Conservation (phyloP, 1,284 basidiomycete species). For the Cryptococcus wingfieldii region DNA sequence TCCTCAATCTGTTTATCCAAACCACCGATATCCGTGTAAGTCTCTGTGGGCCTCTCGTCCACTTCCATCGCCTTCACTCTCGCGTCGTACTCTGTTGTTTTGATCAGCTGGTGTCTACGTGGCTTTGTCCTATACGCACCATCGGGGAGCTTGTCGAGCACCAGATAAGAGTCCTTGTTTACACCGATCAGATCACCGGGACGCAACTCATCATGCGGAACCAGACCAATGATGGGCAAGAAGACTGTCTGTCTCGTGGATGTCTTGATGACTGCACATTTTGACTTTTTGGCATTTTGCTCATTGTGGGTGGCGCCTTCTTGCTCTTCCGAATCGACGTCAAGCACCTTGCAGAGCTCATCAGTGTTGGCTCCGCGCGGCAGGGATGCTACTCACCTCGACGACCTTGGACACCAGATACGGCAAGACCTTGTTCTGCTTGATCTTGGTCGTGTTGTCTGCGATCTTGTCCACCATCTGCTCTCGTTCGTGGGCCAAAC, state of each 20-base stretch:
- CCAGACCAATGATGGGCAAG: slow-evolving; percentile 94
- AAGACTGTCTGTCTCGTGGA: slow-evolving; percentile 97
- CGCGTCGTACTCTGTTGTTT: slow-evolving; percentile 63
- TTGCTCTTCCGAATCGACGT: slow-evolving; percentile 90
- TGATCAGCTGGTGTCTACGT: neutral
- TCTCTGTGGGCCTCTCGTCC: slow-evolving; percentile 72
- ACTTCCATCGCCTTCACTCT: slow-evolving; percentile 91
- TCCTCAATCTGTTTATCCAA: slow-evolving; percentile 79
- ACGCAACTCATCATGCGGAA: slow-evolving; percentile 80
- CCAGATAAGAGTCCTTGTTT: slow-evolving; percentile 99
- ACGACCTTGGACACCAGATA: slow-evolving; percentile 98
- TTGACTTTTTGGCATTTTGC: slow-evolving; percentile 89
- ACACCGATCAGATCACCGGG: slow-evolving; percentile 96
- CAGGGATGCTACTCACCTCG: slow-evolving; percentile 58
- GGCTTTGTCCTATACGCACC: slow-evolving; percentile 24
- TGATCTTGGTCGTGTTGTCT: slow-evolving; percentile 97
- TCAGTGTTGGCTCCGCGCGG: neutral
- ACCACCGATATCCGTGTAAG: slow-evolving; percentile 73
- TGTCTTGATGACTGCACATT: slow-evolving; percentile 98
- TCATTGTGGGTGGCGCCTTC: slow-evolving; percentile 91
- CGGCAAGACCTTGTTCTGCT: slow-evolving; percentile 98
- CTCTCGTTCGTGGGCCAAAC: slow-evolving; percentile 87
- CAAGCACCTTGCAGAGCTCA: slow-evolving; percentile 66
- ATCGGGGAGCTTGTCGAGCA: slow-evolving; percentile 76
- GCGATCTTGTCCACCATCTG: slow-evolving; percentile 98